Percentiles rank a stretch among this genome's conserved stretches.
Evolutionary conservation across 1,284 basidiomycete species (phyloP).

Genomic region (Grifola frondosa): DNA sequence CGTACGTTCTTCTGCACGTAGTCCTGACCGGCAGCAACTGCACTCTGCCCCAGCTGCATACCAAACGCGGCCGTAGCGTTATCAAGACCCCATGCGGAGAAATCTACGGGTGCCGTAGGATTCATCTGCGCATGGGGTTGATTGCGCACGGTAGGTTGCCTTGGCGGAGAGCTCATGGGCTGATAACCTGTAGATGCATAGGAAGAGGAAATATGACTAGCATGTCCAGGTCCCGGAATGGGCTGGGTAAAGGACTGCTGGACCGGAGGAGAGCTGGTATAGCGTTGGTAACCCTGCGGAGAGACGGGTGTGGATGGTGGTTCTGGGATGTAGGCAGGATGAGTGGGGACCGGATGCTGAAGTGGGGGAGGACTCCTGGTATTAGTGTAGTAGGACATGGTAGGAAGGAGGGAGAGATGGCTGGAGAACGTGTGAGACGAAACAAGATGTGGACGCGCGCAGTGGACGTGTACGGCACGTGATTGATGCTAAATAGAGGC

Average conservation of each 20-base stretch:
- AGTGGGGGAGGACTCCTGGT: conserved; percentile 76
- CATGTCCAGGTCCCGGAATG: conserved; percentile 28
- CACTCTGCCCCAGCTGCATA: conserved; percentile 92
- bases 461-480: conserved; percentile 13
- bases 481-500: conserved; percentile 11
- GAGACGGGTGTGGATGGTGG: conserved; percentile 80
- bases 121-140: conserved; percentile 29
- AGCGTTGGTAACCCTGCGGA: conserved; percentile 76
- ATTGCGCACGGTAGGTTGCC: conserved; percentile 30
- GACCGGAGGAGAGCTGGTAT: conserved; percentile 55
- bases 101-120: conserved; percentile 40
- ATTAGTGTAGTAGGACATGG: conserved; percentile 44
- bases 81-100: conserved; percentile 81
- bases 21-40: conserved; percentile 91
- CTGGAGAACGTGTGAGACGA: conserved; percentile 1
- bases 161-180: conserved; percentile 25
- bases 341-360: conserved; percentile 87
- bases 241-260: conserved; percentile 39
- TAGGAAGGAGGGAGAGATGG: neutral
- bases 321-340: conserved; percentile 87
- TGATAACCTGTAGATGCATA: conserved; percentile 31
- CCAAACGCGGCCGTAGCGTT: conserved; percentile 95
- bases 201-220: conserved; percentile 26
- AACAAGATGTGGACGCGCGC: neutral
- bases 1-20: conserved; percentile 94